Conservation (phyloP, 1,139 yeast genomes). For the Wickerhamomyces sp. region DNA sequence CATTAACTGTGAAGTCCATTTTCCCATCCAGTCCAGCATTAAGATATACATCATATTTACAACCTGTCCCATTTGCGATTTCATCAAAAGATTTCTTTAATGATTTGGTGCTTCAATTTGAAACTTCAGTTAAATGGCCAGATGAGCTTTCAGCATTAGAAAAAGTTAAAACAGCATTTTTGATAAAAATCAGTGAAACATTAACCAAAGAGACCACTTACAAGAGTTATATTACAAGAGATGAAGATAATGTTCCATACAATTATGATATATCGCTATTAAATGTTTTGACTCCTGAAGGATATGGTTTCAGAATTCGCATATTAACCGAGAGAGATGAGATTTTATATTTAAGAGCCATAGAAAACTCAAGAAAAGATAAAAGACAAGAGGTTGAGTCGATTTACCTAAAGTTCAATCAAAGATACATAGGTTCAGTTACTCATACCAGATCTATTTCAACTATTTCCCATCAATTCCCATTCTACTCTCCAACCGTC, state of each 20-base stretch:
- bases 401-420: constrained; percentile 60
- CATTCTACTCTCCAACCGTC: constrained; percentile 73
- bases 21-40: constrained; percentile 69
- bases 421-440: constrained; percentile 62
- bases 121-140: constrained; percentile 92
- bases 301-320: constrained; percentile 74
- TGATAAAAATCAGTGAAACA: constrained; percentile 65
- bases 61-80: constrained; percentile 79
- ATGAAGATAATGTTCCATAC: constrained; percentile 58
- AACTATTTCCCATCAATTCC: constrained; percentile 67
- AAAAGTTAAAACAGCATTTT: constrained; percentile 84
- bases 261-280: constrained; percentile 55
- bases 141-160: constrained; percentile 84
- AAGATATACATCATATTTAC: constrained; percentile 67
- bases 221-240: constrained; percentile 54
- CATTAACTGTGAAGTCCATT: constrained; percentile 67
- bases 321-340: constrained; percentile 83
- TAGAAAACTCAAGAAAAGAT: constrained; percentile 53
- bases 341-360: constrained; percentile 63
- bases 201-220: constrained; percentile 50
- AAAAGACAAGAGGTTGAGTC: constrained; percentile 58
- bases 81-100: constrained; percentile 79
- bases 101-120: constrained; percentile 80
- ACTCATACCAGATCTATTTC: constrained; percentile 79
- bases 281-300: constrained; percentile 76